Conservation (phyloP, 805 yeast genomes). For the Pichia paraexigua region DNA sequence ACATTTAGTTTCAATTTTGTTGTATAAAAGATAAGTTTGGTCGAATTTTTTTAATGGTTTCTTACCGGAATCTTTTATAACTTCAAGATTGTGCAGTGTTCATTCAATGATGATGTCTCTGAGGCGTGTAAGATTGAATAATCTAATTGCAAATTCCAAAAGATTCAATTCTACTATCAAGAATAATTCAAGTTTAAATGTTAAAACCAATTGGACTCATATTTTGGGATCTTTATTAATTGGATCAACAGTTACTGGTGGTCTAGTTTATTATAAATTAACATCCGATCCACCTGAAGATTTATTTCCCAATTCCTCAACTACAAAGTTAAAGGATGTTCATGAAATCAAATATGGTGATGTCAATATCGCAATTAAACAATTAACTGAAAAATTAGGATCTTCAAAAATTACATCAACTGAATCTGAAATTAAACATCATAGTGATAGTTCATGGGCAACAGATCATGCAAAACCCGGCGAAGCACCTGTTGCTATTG, state of each 20-base stretch:
- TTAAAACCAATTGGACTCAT: neutral
- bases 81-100: no score
- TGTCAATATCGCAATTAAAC: constrained; percentile 36
- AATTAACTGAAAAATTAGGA: constrained; percentile 47
- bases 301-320: constrained; percentile 31
- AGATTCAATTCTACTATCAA: neutral
- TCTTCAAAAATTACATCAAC: constrained; percentile 37
- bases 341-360: constrained; percentile 49
- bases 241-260: constrained; percentile 12
- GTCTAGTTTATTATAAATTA: constrained; percentile 16
- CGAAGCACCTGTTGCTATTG: constrained; percentile 36
- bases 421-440: constrained; percentile 22
- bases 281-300: constrained; percentile 20
- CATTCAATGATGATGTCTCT: neutral
- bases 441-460: constrained; percentile 28
- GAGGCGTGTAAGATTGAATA: neutral
- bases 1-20: no score
- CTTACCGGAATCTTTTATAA: no score
- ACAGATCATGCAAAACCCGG: constrained; percentile 28
- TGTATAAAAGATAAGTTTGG: no score
- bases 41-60: no score
- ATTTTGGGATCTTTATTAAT: neutral
- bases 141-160: neutral
- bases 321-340: constrained; percentile 39
- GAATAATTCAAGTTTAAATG: neutral